Evolutionary conservation across 108 stramenopile species (phyloP).

Genomic region (Aurantiochytrium sp.): DNA sequence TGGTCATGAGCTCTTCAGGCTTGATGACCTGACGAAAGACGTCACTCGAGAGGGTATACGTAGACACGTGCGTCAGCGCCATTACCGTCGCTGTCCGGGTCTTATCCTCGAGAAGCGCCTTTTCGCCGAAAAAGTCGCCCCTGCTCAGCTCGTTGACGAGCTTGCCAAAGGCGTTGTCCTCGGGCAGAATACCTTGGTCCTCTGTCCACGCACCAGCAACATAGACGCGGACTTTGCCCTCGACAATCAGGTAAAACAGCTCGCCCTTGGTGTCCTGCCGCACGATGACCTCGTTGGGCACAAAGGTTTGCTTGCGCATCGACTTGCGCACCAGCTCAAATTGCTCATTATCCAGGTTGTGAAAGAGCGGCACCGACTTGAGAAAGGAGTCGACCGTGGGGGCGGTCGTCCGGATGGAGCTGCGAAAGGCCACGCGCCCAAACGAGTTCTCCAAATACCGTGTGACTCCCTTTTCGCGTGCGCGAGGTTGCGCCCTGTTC

Average conservation of each 20-base stretch:
- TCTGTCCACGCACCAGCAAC: not conserved
- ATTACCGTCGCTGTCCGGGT: not conserved
- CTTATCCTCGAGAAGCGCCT: not conserved
- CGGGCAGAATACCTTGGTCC: not conserved
- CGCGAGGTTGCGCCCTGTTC: not conserved
- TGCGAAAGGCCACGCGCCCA: not conserved
- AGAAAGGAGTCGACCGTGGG: slow-evolving; percentile 24
- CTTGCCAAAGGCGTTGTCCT: not conserved
- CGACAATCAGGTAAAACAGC: slow-evolving; percentile 21
- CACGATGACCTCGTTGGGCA: slow-evolving; percentile 10
- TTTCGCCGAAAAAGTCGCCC: not conserved
- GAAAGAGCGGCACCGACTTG: slow-evolving; percentile 27
- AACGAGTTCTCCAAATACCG: not conserved
- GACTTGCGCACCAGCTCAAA: not conserved
- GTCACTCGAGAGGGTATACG: not conserved
- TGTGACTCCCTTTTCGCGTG: not conserved
- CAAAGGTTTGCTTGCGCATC: not conserved
- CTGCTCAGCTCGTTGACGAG: not conserved
- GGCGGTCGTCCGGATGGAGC: not conserved
- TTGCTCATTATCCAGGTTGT: slow-evolving; percentile 24
- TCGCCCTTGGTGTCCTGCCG: slow-evolving; percentile 27
- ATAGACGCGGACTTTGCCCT: slow-evolving; percentile 25
- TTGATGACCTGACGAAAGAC: not conserved
- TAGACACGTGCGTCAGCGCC: not conserved
- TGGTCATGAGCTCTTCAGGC: not conserved